Evolutionary conservation across 2,329 filamentous ascomycete species (phyloP), one percentile per base, ranked within the genome.

Genomic region (Aureobasidium sp.): DNA sequence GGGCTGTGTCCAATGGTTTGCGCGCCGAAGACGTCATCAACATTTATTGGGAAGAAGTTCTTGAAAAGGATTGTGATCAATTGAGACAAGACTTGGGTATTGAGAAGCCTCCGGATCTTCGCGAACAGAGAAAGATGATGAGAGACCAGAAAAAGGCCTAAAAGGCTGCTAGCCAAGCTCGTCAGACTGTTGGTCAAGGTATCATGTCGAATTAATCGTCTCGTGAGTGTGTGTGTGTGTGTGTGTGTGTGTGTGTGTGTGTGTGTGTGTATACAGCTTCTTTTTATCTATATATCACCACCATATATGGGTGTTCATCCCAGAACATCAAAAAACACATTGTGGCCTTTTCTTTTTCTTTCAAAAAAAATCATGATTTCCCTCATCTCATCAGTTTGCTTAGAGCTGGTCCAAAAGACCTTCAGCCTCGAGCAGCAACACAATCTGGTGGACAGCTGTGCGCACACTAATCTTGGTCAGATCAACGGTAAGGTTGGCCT

Each of bases 1-100:
- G 94, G 94, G 94, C 94, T 39, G 75, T 97, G 48, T 79, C 84
- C 60, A 97, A 96, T 73, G 94, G 94, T 15, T 74, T 91, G 66
- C 77, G 82, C 61, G 82, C 85, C 52, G 85, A 88, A 69, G 90
- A 96, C 70, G 79, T 97, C 37, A 92, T 99, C 67, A 97, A 97
- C 74, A 87, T 99, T 1, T 99, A 96, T 72, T 99, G 94, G 94
- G 94, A 99, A 76, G 91, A 97, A 78, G 84, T 93, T 77, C 76
- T 99, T 67, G 87, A 92, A 77, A 89, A 85, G 62, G 87, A 96
- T 74, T 90, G 96, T 29, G 81, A 85, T 57, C 89, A 87, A 66
- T 71, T 99, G 72, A 82, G 94, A 66, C 74, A 70, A 5, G 82
- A 91, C 71, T 72, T 99, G 68, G 87, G 90, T 2, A 91, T 99